Percentiles rank a stretch among this genome's conserved stretches.
Evolutionary conservation across 768 basidiomycete genomes (phyloP).

Genomic region (Ephemerocybe angulata): DNA sequence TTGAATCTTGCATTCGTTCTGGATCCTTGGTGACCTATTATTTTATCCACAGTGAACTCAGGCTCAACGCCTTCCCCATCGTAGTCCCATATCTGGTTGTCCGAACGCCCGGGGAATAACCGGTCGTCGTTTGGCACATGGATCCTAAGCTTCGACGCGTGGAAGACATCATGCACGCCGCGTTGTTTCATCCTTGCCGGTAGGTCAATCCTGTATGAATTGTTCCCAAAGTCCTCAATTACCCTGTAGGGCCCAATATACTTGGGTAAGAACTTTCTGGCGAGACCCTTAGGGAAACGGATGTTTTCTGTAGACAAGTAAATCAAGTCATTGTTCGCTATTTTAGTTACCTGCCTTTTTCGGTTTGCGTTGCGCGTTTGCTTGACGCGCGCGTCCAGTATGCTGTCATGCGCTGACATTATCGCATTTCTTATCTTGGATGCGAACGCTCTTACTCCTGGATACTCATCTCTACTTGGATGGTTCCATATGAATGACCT

Average conservation of each 20-base stretch:
- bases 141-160: slow-evolving; percentile 27
- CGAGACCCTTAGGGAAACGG: slow-evolving; percentile 24
- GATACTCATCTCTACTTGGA: not conserved
- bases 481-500: slow-evolving; percentile 15
- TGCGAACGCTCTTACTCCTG: slow-evolving; percentile 23
- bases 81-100: slow-evolving; percentile 34
- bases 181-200: not conserved
- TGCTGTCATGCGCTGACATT: slow-evolving; percentile 29
- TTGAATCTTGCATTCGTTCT: slow-evolving; percentile 18
- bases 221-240: slow-evolving; percentile 10
- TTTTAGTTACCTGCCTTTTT: slow-evolving; percentile 13
- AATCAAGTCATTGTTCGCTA: slow-evolving; percentile 22
- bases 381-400: slow-evolving; percentile 26
- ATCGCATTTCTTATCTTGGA: slow-evolving; percentile 20
- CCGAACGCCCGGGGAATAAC: slow-evolving; percentile 30
- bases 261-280: slow-evolving; percentile 32
- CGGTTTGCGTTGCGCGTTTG: slow-evolving; percentile 30
- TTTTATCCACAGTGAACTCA: slow-evolving; percentile 37
- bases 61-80: slow-evolving; percentile 22
- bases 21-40: slow-evolving; percentile 23
- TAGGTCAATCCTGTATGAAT: slow-evolving; percentile 29
- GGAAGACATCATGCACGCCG: slow-evolving; percentile 24
- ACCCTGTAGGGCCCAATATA: slow-evolving; percentile 38
- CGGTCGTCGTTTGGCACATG: slow-evolving; percentile 23
- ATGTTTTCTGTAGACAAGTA: slow-evolving; percentile 38